phyloP scores from a whole-genome alignment of 306 rosid genomes.

The Lotus japonicus region DNA sequence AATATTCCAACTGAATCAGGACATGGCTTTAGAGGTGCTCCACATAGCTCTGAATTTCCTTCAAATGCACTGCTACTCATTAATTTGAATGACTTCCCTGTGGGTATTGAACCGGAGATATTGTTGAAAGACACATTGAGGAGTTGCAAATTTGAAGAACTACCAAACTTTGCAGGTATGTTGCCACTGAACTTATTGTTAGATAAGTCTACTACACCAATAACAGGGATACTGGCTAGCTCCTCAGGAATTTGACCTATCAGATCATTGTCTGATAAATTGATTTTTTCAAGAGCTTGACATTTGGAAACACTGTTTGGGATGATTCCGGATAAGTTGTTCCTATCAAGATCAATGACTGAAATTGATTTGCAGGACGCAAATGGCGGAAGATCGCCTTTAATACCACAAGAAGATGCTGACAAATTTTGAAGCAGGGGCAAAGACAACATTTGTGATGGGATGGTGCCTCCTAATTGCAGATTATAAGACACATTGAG shows the following conservation, averaged over 20 bases:
- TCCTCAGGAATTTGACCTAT: slow-evolving; percentile 75
- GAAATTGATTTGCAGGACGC: slow-evolving; percentile 51
- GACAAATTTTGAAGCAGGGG: slow-evolving; percentile 68
- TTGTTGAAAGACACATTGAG: slow-evolving; percentile 85
- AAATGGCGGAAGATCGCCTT: slow-evolving; percentile 58
- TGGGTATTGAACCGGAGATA: slow-evolving; percentile 83
- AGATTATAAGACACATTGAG: slow-evolving; percentile 65
- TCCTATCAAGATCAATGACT: slow-evolving; percentile 51
- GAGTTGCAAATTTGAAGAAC: slow-evolving; percentile 56
- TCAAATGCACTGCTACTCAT: slow-evolving; percentile 64
- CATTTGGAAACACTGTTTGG: slow-evolving; percentile 59
- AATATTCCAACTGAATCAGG: slow-evolving; percentile 47
- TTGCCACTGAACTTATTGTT: slow-evolving; percentile 57
- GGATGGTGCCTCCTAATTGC: slow-evolving; percentile 51
- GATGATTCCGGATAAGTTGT: slow-evolving; percentile 52
- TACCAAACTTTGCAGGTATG: slow-evolving; percentile 64
- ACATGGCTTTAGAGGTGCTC: slow-evolving; percentile 69
- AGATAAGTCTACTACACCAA: slow-evolving; percentile 59
- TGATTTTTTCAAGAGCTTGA: slow-evolving; percentile 44
- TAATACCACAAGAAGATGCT: slow-evolving; percentile 64
- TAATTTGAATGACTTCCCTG: slow-evolving; percentile 31
- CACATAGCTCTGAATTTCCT: slow-evolving; percentile 85
- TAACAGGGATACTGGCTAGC: slow-evolving; percentile 58
- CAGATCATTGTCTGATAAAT: slow-evolving; percentile 51
- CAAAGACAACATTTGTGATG: slow-evolving; percentile 53